Percentiles rank a stretch among this genome's conserved stretches.
Evolutionary conservation across 2,329 filamentous ascomycete genomes (phyloP).

Genomic region (Coniochaeta sp.): DNA sequence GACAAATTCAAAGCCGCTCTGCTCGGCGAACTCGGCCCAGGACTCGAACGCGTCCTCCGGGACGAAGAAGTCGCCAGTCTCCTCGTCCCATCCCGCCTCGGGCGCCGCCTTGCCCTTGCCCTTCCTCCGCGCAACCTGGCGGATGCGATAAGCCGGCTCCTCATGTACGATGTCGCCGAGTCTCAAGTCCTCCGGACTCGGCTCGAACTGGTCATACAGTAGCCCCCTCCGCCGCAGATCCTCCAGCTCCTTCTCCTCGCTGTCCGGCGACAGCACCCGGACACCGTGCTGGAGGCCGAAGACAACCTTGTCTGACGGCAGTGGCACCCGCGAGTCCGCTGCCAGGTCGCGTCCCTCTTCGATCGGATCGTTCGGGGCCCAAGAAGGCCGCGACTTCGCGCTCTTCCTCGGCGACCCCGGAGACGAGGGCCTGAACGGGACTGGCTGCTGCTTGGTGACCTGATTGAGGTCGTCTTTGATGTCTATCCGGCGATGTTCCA

Average conservation of each 20-base stretch:
- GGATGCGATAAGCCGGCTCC: background rate
- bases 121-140: background rate
- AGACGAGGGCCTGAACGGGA: background rate
- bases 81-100: background rate
- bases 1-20: constrained; percentile 25
- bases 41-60: background rate
- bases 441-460: too few species aligned
- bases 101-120: background rate
- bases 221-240: background rate
- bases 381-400: too few species aligned
- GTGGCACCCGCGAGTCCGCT: too few species aligned
- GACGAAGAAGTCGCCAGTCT: background rate
- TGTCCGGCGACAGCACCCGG: background rate
- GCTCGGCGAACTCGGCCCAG: background rate
- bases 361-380: too few species aligned
- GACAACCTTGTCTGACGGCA: too few species aligned
- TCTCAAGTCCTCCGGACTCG: background rate
- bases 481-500: too few species aligned
- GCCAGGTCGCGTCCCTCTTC: too few species aligned
- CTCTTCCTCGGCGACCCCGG: background rate
- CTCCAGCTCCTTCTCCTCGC: background rate
- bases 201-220: background rate
- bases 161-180: background rate
- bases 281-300: background rate
- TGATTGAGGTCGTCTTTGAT: too few species aligned